These are phyloP conservation scores for Cyberlindnera suaveolens DNA, from an alignment of 805 yeast genomes.

Conservation along the genomic window DNA sequence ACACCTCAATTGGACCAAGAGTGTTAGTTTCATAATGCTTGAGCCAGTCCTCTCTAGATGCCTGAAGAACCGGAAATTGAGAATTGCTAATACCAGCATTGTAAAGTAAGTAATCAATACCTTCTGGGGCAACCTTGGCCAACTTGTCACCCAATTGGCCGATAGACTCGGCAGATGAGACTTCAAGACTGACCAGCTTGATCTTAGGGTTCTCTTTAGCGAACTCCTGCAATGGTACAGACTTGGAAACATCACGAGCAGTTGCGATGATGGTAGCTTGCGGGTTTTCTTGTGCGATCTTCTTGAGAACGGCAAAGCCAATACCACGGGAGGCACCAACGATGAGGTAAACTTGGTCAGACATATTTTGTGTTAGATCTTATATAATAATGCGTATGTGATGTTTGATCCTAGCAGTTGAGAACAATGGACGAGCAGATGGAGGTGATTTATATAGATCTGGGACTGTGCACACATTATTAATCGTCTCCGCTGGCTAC, in stretches of 20 bases:
- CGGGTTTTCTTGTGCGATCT: background rate
- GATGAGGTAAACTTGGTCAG: background rate
- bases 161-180: conserved; percentile 3
- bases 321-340: conserved; percentile 9
- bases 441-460: too few relatives aligned
- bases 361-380: too few relatives aligned
- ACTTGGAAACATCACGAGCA: background rate
- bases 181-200: conserved; percentile 7
- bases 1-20: conserved; percentile 1
- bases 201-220: background rate
- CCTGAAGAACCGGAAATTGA: background rate
- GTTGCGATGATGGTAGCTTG: conserved; percentile 2
- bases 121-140: too few relatives aligned
- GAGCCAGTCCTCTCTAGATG: background rate
- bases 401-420: too few relatives aligned
- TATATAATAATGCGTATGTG: too few relatives aligned
- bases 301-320: conserved; percentile 2
- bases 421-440: too few relatives aligned
- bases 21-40: conserved; percentile 3
- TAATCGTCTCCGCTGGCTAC: too few relatives aligned
- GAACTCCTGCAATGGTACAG: conserved; percentile 1
- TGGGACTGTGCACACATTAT: too few relatives aligned
- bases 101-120: background rate
- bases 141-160: background rate
- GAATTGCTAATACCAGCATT: conserved; percentile 8